Evolutionary conservation across 306 rosid genomes (phyloP), one percentile per base, ranked within the genome.

Genomic region (Begonia masoniana): DNA sequence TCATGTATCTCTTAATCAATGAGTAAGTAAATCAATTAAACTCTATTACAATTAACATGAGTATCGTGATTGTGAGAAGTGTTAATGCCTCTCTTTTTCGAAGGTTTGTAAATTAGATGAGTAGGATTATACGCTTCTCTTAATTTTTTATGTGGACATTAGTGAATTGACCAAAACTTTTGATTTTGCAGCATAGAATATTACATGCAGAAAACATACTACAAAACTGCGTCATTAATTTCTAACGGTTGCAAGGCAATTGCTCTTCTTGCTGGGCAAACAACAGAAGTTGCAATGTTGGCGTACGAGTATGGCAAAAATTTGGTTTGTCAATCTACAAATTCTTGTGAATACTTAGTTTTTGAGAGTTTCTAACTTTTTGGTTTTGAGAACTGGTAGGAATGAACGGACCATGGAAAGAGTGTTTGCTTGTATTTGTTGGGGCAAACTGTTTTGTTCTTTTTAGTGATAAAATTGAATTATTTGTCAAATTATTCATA

Each of bases 161-260:
- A 14, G 49, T 50, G 50, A 50, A 46, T 51, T 61, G 5, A 51
- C 51, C 39, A 36, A 39, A 5, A 15, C 26, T 11, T 31, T 43
- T 45, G 14, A 14, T 10, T 26, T 75, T 81, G 75, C 96, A 91
- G 99, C 76, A 91, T 91, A 92, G 96, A 91, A 51, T 77, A 83
- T 71, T 91, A 91, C 76, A 75, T 81, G 83, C 69, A 86, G 60
- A 91, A 86, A 85, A 78, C 96, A 0, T 85, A 81, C 62, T 91
- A 73, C 86, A 91, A 91, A 88, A 86, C 94, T 39, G 96, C 99
- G 50, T 91, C 99, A 10, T 66, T 91, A 63, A 83, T 91, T 69
- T 85, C 99, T 58, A 85, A 83, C 60, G 86, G 99, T 69, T 91
- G 99, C 84, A 91, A 91, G 74, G 81, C 96, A 47, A 71, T 91